Evolutionary conservation across 83 land plant species (phyloP).

Genomic region (Picea mariana): DNA sequence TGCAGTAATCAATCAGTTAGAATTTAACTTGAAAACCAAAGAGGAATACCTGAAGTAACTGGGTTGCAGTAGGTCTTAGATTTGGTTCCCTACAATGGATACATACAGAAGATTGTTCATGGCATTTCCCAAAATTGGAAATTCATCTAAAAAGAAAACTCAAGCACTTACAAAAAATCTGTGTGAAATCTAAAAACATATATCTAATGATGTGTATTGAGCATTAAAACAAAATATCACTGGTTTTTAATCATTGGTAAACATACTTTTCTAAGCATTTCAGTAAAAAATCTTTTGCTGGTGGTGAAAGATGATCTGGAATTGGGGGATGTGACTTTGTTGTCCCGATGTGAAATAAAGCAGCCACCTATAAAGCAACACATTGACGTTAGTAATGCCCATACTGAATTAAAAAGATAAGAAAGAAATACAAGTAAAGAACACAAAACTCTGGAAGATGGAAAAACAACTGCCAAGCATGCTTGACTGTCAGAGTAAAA

Average conservation of each 20-base stretch:
- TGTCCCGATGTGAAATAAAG: constrained; percentile 88
- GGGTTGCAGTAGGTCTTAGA: constrained; percentile 63
- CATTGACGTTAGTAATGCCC: too few species aligned
- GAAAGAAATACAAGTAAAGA: too few species aligned
- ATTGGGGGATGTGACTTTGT: constrained; percentile 98
- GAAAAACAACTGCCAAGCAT: too few species aligned
- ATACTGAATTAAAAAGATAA: too few species aligned
- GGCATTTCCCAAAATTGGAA: neutral
- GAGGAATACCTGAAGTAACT: constrained; percentile 59
- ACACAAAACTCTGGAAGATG: too few species aligned
- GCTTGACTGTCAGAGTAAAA: too few species aligned
- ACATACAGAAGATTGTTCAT: neutral
- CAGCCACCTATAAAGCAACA: constrained; percentile 67
- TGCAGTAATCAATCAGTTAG: neutral
- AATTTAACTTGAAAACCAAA: neutral
- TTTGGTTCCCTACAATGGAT: constrained; percentile 65
- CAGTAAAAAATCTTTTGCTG: constrained; percentile 85
- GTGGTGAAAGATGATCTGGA: constrained; percentile 87
- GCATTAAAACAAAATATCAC: neutral
- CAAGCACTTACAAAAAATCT: neutral
- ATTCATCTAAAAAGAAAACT: neutral
- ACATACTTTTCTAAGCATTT: constrained; percentile 88
- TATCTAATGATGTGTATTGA: neutral
- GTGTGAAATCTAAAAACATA: too few species aligned
- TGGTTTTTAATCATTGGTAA: neutral